Conservation (phyloP, 768 basidiomycete species). For the Trichaptum fuscoviolaceum region DNA sequence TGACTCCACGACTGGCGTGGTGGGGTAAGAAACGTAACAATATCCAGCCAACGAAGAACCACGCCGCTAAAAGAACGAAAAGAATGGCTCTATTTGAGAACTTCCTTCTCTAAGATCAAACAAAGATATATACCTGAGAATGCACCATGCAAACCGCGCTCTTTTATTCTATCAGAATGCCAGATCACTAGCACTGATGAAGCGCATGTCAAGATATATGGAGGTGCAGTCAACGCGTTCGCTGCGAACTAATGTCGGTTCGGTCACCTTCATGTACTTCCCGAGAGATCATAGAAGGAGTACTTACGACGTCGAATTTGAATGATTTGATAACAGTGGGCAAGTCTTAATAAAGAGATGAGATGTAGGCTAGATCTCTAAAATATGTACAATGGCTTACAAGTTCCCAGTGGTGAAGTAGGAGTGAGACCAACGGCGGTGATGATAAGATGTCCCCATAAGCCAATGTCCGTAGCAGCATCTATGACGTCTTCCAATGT, state of each 20-base stretch:
- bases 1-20: not conserved
- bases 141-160: slow-evolving; percentile 1
- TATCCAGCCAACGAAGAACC: slow-evolving; percentile 2
- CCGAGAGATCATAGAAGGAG: not conserved
- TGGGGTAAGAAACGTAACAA: slow-evolving; percentile 2
- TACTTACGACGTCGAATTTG: slow-evolving; percentile 3
- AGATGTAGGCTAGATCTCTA: not conserved
- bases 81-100: not conserved
- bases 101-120: not conserved
- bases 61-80: not conserved
- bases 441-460: slow-evolving; percentile 32
- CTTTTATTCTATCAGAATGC: not conserved
- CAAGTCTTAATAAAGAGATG: not conserved
- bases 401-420: slow-evolving; percentile 31
- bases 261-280: not conserved
- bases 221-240: slow-evolving; percentile 1
- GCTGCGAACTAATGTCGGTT: not conserved
- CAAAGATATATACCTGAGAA: not conserved
- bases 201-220: slow-evolving; percentile 1
- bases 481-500: slow-evolving; percentile 32
- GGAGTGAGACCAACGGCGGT: slow-evolving; percentile 33
- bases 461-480: slow-evolving; percentile 30
- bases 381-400: slow-evolving; percentile 18
- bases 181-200: not conserved
- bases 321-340: slow-evolving; percentile 2